Evolutionary conservation across 805 yeast genomes (phyloP).

Genomic region (Wickerhamiella hasegawae): DNA sequence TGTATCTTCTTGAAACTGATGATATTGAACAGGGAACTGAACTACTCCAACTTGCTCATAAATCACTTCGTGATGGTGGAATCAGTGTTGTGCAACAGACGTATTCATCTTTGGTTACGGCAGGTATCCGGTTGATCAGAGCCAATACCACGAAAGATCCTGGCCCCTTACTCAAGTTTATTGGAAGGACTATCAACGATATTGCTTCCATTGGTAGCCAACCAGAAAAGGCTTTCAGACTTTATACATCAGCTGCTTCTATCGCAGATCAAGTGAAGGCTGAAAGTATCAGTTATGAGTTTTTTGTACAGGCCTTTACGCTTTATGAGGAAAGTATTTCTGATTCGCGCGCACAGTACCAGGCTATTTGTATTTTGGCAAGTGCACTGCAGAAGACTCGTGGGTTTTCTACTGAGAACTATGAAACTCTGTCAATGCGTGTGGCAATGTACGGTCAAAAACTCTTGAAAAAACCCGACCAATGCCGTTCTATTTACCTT

Average conservation of each 20-base stretch:
- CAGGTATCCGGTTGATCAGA: constrained; percentile 33
- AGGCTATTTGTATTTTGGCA: constrained; percentile 33
- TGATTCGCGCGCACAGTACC: constrained; percentile 38
- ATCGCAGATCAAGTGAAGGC: constrained; percentile 63
- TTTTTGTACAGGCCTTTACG: constrained; percentile 74
- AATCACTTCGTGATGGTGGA: constrained; percentile 37
- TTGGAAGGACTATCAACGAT: constrained; percentile 56
- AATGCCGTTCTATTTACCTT: constrained; percentile 74
- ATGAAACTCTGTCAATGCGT: constrained; percentile 68
- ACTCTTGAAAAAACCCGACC: constrained; percentile 81
- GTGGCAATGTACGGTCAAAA: constrained; percentile 79
- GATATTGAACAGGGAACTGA: constrained; percentile 32
- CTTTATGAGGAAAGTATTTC: constrained; percentile 55
- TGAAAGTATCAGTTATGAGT: constrained; percentile 68
- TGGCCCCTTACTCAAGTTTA: constrained; percentile 43
- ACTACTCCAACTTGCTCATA: constrained; percentile 30
- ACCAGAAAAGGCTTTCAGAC: constrained; percentile 24
- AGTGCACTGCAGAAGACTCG: constrained; percentile 37
- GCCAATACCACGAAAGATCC: constrained; percentile 1
- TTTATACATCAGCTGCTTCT: constrained; percentile 49
- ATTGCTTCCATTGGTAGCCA: constrained; percentile 21
- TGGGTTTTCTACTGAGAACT: constrained; percentile 45
- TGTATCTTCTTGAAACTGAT: constrained; percentile 43
- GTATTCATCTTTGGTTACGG: constrained; percentile 59
- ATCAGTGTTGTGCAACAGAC: constrained; percentile 40